phyloP scores from a whole-genome alignment of 495 filamentous ascomycete species.

The Penicillium psychrofluorescens region DNA sequence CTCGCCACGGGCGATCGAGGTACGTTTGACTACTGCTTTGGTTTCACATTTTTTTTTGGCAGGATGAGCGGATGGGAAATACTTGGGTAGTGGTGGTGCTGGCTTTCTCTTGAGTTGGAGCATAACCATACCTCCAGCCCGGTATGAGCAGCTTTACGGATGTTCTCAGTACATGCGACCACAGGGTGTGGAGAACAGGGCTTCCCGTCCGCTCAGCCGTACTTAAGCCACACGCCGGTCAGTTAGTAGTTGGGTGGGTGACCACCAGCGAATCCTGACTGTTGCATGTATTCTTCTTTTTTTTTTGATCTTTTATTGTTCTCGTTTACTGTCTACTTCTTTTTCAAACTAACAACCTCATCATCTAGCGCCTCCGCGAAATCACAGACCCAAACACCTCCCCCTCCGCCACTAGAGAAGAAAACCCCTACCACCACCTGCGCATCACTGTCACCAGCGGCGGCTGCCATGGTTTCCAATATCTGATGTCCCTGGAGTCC shows the following conservation, averaged over 20 bases:
- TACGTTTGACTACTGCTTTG: slow-evolving; percentile 31
- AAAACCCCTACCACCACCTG: slow-evolving; percentile 74
- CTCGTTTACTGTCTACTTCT: too few species aligned
- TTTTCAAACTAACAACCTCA: slow-evolving; percentile 20
- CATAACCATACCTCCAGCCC: background rate
- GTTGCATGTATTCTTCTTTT: slow-evolving; percentile 38
- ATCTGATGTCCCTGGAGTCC: slow-evolving; percentile 79
- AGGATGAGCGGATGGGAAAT: slow-evolving; percentile 1
- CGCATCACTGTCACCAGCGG: slow-evolving; percentile 87
- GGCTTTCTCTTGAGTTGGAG: too few species aligned
- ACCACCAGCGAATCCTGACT: slow-evolving; percentile 44
- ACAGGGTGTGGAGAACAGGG: slow-evolving; percentile 45
- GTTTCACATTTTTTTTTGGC: background rate
- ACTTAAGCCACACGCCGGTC: slow-evolving; percentile 44
- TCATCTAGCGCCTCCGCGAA: slow-evolving; percentile 73
- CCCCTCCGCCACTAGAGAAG: slow-evolving; percentile 49
- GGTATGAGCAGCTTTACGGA: slow-evolving; percentile 6
- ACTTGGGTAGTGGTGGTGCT: too few species aligned
- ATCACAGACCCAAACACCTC: slow-evolving; percentile 41
- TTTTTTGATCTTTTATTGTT: slow-evolving; percentile 1
- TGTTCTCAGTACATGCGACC: slow-evolving; percentile 33
- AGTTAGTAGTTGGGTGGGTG: slow-evolving; percentile 46
- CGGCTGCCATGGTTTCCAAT: slow-evolving; percentile 97
- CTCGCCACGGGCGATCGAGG: slow-evolving; percentile 71
- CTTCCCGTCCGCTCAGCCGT: slow-evolving; percentile 45